phyloP scores from a whole-genome alignment of 352 stramenopile genomes.

The Globisporangium ultimum region DNA sequence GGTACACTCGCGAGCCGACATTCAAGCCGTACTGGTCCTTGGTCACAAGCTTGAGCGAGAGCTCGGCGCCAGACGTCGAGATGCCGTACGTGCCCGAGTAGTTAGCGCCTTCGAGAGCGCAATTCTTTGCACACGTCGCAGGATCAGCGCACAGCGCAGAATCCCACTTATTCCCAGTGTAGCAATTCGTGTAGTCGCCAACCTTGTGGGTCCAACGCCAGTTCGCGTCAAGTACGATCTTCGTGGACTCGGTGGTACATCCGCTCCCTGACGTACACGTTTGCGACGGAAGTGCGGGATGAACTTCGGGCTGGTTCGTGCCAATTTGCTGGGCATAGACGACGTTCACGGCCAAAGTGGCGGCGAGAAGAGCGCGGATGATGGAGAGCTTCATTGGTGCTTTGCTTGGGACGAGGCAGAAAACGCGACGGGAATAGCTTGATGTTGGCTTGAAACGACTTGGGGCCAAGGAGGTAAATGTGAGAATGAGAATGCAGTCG shows the following conservation, averaged over 20 bases:
- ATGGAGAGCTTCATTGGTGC: conserved; percentile 5
- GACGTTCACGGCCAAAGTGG: not conserved
- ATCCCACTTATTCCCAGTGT: conserved; percentile 58
- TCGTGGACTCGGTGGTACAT: conserved; percentile 41
- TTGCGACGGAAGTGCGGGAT: conserved; percentile 45
- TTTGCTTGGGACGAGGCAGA: not conserved
- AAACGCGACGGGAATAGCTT: not conserved
- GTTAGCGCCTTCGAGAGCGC: conserved; percentile 58
- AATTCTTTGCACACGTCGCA: conserved; percentile 46
- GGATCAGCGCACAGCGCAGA: conserved; percentile 44
- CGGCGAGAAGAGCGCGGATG: conserved; percentile 7
- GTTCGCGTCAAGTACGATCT: conserved; percentile 69
- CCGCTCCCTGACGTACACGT: conserved; percentile 35
- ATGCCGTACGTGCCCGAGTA: conserved; percentile 70
- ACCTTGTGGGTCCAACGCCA: conserved; percentile 72
- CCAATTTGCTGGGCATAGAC: conserved; percentile 40
- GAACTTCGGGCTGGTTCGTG: conserved; percentile 38
- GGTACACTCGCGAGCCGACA: conserved; percentile 64
- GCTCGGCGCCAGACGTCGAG: conserved; percentile 32
- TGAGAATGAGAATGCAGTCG: conserved; percentile 2
- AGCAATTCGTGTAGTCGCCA: conserved; percentile 66
- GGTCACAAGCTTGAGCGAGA: conserved; percentile 59
- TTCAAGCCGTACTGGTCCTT: conserved; percentile 49
- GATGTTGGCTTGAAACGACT: not conserved
- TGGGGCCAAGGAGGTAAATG: not conserved